Percentiles rank a stretch among this genome's conserved stretches.
Evolutionary conservation across 495 filamentous ascomycete genomes (phyloP).

Genomic region (Xylaria grammica): DNA sequence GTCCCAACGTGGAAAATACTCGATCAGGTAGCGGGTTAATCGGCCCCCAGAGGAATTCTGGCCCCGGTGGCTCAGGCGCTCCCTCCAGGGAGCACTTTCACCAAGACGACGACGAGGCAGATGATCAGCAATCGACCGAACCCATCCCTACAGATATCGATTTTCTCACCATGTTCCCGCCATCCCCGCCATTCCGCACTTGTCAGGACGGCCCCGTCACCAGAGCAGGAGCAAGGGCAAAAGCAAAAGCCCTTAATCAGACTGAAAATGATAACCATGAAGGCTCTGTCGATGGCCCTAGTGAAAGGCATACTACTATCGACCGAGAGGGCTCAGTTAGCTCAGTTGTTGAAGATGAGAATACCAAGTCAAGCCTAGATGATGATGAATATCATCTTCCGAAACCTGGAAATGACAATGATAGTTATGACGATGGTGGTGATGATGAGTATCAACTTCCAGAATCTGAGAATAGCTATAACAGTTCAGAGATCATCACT

Average conservation of each 20-base stretch:
- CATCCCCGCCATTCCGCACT: background rate
- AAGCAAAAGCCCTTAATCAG: background rate
- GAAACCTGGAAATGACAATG: constrained; percentile 4
- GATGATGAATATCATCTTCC: constrained; percentile 19
- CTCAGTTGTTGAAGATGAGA: background rate
- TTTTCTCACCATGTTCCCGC: background rate
- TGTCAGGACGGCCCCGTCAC: background rate
- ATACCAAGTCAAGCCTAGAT: background rate
- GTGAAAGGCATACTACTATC: background rate
- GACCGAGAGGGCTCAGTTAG: background rate
- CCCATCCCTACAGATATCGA: constrained; percentile 12
- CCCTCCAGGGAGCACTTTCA: background rate
- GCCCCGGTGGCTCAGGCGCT: background rate
- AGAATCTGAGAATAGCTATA: constrained; percentile 4
- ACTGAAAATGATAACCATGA: background rate
- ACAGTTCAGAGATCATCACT: background rate
- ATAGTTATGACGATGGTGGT: constrained; percentile 1
- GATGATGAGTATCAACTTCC: constrained; percentile 22
- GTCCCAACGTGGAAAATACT: background rate
- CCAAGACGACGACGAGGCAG: background rate
- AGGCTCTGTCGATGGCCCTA: constrained; percentile 11
- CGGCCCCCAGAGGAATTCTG: too few species aligned
- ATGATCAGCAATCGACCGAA: constrained; percentile 14
- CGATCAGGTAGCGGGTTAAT: background rate
- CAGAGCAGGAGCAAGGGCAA: background rate